Conservation (phyloP, 257 asterid genomes). For the Penstemon newberryi region DNA sequence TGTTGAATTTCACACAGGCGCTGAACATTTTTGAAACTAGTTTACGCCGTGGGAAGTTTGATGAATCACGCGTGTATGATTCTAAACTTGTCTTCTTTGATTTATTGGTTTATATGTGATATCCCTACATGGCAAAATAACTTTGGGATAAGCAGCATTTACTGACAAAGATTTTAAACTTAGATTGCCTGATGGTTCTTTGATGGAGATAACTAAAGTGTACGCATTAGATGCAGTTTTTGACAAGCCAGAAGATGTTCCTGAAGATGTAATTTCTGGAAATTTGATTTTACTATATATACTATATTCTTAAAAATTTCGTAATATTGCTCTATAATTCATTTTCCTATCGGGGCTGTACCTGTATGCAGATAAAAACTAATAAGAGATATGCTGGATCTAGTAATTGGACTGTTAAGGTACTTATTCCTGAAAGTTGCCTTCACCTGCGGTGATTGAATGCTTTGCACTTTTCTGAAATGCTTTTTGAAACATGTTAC, state of each 20-base stretch:
- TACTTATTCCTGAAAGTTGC: slow-evolving; percentile 23
- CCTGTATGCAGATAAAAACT: slow-evolving; percentile 60
- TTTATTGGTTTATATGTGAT: not conserved
- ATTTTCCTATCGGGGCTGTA: slow-evolving; percentile 1
- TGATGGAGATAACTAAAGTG: slow-evolving; percentile 85
- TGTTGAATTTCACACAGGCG: slow-evolving; percentile 47
- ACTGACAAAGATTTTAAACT: slow-evolving; percentile 26
- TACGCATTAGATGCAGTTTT: slow-evolving; percentile 85
- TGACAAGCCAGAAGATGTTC: slow-evolving; percentile 75
- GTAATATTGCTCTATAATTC: slow-evolving; percentile 11
- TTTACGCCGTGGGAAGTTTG: slow-evolving; percentile 86
- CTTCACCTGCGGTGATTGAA: not conserved
- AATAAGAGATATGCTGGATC: slow-evolving; percentile 89
- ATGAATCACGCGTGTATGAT: slow-evolving; percentile 75
- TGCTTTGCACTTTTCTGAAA: not conserved
- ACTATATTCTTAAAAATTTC: slow-evolving; percentile 1
- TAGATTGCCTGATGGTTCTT: slow-evolving; percentile 89
- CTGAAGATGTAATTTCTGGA: slow-evolving; percentile 66
- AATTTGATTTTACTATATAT: not conserved
- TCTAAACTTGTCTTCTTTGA: slow-evolving; percentile 20
- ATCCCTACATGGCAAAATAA: slow-evolving; percentile 7
- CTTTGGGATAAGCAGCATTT: slow-evolving; percentile 16
- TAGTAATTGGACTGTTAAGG: slow-evolving; percentile 85
- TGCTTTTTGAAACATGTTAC: slow-evolving; percentile 30
- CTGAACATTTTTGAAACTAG: slow-evolving; percentile 84